phyloP scores from a whole-genome alignment of 2,329 filamentous ascomycete species.

The Mycogone perniciosa region DNA sequence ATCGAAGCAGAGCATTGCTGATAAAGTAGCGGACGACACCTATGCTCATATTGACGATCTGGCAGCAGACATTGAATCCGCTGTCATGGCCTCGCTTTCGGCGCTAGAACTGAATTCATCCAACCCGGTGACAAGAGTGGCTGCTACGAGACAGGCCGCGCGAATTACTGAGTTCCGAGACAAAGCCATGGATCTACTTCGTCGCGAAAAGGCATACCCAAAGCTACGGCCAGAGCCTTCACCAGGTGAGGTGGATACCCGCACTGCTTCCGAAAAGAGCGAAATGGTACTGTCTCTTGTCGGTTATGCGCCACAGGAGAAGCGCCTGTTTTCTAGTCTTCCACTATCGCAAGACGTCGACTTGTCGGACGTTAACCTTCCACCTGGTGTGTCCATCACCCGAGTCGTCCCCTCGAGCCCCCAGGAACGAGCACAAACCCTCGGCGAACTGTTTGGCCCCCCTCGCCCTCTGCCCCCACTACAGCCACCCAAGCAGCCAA shows the following conservation, averaged over 20 bases:
- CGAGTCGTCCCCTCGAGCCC: conserved; percentile 28
- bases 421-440: conserved; percentile 51
- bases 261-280: conserved; percentile 35
- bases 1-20: conserved; percentile 40
- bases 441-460: conserved; percentile 69
- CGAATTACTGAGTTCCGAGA: conserved; percentile 53
- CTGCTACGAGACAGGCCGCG: conserved; percentile 32
- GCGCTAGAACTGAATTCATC: conserved; percentile 36
- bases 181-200: conserved; percentile 55
- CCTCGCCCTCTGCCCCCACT: conserved; percentile 58
- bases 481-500: conserved; percentile 65
- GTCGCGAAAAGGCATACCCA: conserved; percentile 52
- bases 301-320: conserved; percentile 66
- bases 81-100: conserved; percentile 41
- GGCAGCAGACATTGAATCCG: conserved; percentile 49
- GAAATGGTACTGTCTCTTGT: conserved; percentile 66
- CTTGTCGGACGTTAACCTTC: conserved; percentile 48
- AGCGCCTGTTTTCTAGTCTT: conserved; percentile 81
- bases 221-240: conserved; percentile 31
- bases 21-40: conserved; percentile 44
- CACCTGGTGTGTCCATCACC: conserved; percentile 59
- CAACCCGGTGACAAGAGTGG: conserved; percentile 22
- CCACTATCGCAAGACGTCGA: conserved; percentile 33
- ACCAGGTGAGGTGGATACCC: conserved; percentile 34
- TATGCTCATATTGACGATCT: conserved; percentile 61